A percentile compares a stretch with the other conserved stretches of the same genome.
These are phyloP conservation scores for Beta lomatogona DNA, from an alignment of 179 eudicot species.

Conservation along the genomic window DNA sequence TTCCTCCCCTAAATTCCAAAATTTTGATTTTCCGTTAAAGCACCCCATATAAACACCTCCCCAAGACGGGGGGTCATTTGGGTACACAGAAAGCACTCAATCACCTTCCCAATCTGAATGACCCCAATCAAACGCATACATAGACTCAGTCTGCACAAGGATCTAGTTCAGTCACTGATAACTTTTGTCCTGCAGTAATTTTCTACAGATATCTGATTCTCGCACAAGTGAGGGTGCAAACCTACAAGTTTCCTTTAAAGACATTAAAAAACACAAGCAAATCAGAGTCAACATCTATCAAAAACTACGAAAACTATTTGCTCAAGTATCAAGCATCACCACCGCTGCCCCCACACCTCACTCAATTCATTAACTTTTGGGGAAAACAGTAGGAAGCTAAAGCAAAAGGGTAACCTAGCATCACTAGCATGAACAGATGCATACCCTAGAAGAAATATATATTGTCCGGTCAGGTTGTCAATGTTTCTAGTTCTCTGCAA, in stretches of 20 bases:
- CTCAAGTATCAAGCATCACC: not conserved
- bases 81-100: not conserved
- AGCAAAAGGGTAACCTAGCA: not conserved
- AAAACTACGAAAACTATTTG: not conserved
- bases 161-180: not conserved
- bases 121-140: not conserved
- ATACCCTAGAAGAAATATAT: constrained; percentile 92
- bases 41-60: not conserved
- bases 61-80: too few species aligned
- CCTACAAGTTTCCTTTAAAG: not conserved
- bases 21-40: not conserved
- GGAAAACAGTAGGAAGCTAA: not conserved
- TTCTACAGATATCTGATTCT: not conserved
- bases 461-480: constrained; percentile 97
- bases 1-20: not conserved
- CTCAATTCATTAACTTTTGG: not conserved
- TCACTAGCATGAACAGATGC: constrained; percentile 16
- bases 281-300: not conserved
- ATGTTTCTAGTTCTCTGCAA: constrained; percentile 97
- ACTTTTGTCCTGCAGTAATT: not conserved
- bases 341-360: not conserved
- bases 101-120: not conserved
- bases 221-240: not conserved
- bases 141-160: not conserved
- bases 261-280: not conserved